Evolutionary conservation across 805 yeast species (phyloP), one percentile per base, ranked within the genome.

Genomic region (Candida silvatica): DNA sequence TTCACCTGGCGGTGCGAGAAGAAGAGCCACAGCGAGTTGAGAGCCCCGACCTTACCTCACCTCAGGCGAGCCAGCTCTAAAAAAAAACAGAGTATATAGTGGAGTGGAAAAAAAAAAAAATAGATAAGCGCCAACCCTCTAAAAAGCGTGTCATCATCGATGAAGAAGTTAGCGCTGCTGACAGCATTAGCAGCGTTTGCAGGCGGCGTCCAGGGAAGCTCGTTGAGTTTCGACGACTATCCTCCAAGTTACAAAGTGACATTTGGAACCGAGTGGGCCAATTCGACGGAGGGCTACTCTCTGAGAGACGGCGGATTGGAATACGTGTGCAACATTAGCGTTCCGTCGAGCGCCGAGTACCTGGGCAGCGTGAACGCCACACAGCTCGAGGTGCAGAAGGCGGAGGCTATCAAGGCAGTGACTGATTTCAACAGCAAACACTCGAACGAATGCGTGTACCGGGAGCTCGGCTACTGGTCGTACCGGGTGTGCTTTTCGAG

Each of bases 341-440:
- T 18, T 7, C 35, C 35, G n/a, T 9, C 23, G 8, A 17, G 17
- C 6, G 12, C 6, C n/a, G 17, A 3, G 6, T 12, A 20, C 9
- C 12, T 27, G 14, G 19, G 16, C 7, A 15, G 11, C 14, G 16
- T 11, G 8, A 29, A 33, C 23, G 12, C 37, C 18, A 29, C 27
- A 4, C 26, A 38, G 8, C 31, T 24, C 14, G 45, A 43, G 27
- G 19, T 20, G 5, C 48, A 47, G 23, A 48, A 45, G 29, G 27
- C 17, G 9, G 35, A 40, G 4, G 56, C 54, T 12, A 42, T 49
- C 18, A 27, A 43, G 2, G 36, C 39, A 9, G 38, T 52, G 14
- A 30, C 33, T 14, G 15, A 31, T 8, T 46, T 48, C 17, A 42
- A 41, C 17, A 19, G 15, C 5, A n/a, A 7, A 2, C 27, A 37